Conservation (phyloP, 2,329 filamentous ascomycete species). For the Fusarium verrucosum region DNA sequence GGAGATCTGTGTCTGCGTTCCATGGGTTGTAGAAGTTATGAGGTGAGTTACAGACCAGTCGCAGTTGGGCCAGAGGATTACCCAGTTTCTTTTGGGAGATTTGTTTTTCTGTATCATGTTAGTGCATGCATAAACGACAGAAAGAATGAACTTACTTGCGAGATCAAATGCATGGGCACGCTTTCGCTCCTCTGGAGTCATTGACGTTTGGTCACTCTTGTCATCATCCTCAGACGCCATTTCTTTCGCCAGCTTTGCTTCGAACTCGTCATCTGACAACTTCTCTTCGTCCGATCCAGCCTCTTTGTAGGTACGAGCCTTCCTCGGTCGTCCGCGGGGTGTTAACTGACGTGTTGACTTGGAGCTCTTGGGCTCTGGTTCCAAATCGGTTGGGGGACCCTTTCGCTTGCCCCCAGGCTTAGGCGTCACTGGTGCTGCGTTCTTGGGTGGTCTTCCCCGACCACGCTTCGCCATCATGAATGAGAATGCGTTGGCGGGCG, state of each 20-base stretch:
- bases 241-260: constrained; percentile 76
- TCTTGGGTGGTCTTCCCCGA: constrained; percentile 38
- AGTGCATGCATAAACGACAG: constrained; percentile 35
- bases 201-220: constrained; percentile 37
- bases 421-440: constrained; percentile 30
- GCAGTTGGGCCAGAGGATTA: constrained; percentile 91
- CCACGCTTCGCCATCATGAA: constrained; percentile 63
- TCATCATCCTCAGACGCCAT: constrained; percentile 56
- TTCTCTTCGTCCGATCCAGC: constrained; percentile 67
- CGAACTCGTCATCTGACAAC: constrained; percentile 85
- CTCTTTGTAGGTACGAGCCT: constrained; percentile 60
- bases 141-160: constrained; percentile 68
- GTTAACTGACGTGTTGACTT: constrained; percentile 81
- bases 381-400: constrained; percentile 41
- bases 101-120: constrained; percentile 70
- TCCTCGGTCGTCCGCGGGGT: constrained; percentile 66
- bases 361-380: constrained; percentile 69
- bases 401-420: constrained; percentile 48
- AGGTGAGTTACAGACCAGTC: constrained; percentile 90
- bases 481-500: constrained; percentile 58
- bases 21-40: constrained; percentile 98
- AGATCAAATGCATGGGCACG: constrained; percentile 74
- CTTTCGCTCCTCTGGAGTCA: constrained; percentile 69
- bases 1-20: constrained; percentile 64
- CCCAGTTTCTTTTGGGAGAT: constrained; percentile 92